These are phyloP conservation scores for Penicillium pancosmium DNA, from an alignment of 495 filamentous ascomycete species.

Conservation along the genomic window DNA sequence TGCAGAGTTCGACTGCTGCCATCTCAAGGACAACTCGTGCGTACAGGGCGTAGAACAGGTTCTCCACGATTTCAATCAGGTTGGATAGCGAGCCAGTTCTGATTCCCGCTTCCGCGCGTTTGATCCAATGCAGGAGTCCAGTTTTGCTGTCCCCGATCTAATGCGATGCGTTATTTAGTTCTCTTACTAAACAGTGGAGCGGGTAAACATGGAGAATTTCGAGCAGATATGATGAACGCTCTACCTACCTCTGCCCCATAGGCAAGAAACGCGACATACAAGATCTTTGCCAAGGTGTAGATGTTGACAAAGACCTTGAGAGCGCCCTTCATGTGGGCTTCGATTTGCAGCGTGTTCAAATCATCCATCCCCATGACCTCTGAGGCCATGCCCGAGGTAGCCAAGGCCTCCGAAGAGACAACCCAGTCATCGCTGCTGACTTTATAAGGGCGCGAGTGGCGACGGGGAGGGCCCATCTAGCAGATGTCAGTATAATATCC, in stretches of 20 bases:
- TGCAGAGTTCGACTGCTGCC: conserved; percentile 40
- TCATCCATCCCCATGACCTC: conserved; percentile 25
- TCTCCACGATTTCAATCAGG: conserved; percentile 37
- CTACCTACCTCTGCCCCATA: conserved; percentile 39
- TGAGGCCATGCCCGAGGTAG: background rate
- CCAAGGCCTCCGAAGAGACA: background rate
- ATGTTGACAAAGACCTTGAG: conserved; percentile 34
- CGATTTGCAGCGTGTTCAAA: conserved; percentile 15
- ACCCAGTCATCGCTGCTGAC: conserved; percentile 42
- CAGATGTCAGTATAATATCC: background rate
- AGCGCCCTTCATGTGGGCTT: conserved; percentile 25
- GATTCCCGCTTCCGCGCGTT: conserved; percentile 30
- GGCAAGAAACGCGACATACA: conserved; percentile 33
- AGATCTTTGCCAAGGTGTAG: conserved; percentile 42
- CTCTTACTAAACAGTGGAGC: background rate
- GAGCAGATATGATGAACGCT: background rate
- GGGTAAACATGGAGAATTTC: no score
- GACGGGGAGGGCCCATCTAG: conserved; percentile 26
- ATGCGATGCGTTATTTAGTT: conserved; percentile 2
- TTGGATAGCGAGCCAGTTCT: conserved; percentile 24
- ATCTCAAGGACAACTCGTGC: conserved; percentile 41
- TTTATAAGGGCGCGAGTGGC: conserved; percentile 33
- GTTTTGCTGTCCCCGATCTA: conserved; percentile 33
- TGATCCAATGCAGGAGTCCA: conserved; percentile 34
- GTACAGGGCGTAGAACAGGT: conserved; percentile 42